These are phyloP conservation scores for Iris pallida DNA, from an alignment of 116 monocot genomes.

Conservation along the genomic window DNA sequence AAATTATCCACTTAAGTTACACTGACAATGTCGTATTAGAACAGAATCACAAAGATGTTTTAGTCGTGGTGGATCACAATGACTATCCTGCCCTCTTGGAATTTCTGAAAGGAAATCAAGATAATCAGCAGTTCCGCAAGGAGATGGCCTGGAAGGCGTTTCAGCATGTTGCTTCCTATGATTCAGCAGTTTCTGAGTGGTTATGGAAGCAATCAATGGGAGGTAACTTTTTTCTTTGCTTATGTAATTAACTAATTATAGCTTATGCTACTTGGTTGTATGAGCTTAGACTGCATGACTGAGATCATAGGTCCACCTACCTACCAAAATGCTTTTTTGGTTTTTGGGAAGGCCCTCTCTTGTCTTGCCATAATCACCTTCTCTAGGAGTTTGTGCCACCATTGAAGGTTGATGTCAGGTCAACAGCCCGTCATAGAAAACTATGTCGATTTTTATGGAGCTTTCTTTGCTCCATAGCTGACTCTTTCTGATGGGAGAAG, in stretches of 20 bases:
- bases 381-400: too few species aligned
- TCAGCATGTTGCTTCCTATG: slow-evolving; percentile 92
- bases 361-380: too few species aligned
- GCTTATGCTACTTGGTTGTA: too few species aligned
- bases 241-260: too few species aligned
- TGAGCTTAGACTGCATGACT: too few species aligned
- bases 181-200: slow-evolving; percentile 98
- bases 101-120: slow-evolving; percentile 64
- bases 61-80: slow-evolving; percentile 84
- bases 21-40: not conserved
- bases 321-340: too few species aligned
- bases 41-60: slow-evolving; percentile 93
- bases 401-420: too few species aligned
- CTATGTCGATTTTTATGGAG: too few species aligned
- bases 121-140: slow-evolving; percentile 52
- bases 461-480: too few species aligned
- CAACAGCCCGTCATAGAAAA: too few species aligned
- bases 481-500: too few species aligned
- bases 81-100: slow-evolving; percentile 68
- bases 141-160: slow-evolving; percentile 95
- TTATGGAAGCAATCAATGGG: slow-evolving; percentile 70
- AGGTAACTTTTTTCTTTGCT: slow-evolving; percentile 26
- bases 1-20: not conserved
- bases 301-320: too few species aligned
- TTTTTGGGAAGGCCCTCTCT: not conserved